These are phyloP conservation scores for Termitomyces sp. DNA, from an alignment of 768 basidiomycete genomes.

Conservation along the genomic window DNA sequence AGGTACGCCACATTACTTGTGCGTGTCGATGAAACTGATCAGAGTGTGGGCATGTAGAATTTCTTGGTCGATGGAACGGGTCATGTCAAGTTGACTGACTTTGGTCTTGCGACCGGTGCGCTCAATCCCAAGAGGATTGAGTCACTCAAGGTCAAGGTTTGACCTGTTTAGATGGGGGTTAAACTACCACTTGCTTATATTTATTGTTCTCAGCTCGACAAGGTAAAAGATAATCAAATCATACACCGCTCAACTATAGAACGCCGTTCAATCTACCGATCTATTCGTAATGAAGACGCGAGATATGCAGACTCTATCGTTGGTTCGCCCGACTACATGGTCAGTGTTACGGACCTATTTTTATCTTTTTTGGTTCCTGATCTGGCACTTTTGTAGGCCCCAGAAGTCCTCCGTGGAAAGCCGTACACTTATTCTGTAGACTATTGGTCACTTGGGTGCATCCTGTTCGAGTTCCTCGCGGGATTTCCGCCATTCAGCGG, in stretches of 20 bases:
- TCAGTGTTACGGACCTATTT: conserved; percentile 10
- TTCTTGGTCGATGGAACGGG: conserved; percentile 94
- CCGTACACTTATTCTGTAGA: conserved; percentile 96
- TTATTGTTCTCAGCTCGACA: conserved; percentile 64
- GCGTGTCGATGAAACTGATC: background rate
- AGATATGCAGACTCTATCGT: conserved; percentile 97
- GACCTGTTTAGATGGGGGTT: conserved; percentile 5
- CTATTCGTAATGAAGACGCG: conserved; percentile 83
- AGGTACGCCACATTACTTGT: conserved; percentile 45
- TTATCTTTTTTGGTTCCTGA: background rate
- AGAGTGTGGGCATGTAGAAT: conserved; percentile 48
- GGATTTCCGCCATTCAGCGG: conserved; percentile 99
- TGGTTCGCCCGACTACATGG: conserved; percentile 99
- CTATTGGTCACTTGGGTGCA: conserved; percentile 98
- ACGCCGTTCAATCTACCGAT: conserved; percentile 90
- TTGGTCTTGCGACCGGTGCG: conserved; percentile 95
- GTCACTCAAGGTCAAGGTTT: conserved; percentile 86
- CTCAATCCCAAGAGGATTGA: conserved; percentile 93
- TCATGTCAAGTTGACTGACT: conserved; percentile 97
- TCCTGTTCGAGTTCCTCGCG: conserved; percentile 93
- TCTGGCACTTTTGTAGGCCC: conserved; percentile 39
- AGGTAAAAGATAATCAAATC: conserved; percentile 90
- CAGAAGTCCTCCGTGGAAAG: conserved; percentile 89
- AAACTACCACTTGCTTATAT: background rate
- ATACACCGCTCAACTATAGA: conserved; percentile 91